These are phyloP conservation scores for Cinnamomum micranthum DNA, from an alignment of 164 flowering plant species.

Conservation along the genomic window DNA sequence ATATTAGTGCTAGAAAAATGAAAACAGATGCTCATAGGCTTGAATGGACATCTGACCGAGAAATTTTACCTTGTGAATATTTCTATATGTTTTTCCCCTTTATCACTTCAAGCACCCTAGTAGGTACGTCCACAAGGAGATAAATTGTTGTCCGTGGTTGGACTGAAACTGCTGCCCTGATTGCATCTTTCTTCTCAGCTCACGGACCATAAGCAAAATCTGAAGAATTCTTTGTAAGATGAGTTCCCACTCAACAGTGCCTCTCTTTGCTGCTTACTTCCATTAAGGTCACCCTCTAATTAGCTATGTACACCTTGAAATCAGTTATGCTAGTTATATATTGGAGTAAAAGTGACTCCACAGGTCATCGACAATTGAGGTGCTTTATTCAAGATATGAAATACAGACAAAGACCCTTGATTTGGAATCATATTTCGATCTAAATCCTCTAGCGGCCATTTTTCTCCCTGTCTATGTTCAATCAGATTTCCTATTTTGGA, in stretches of 20 bases:
- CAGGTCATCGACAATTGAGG: neutral
- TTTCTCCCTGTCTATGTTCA: neutral
- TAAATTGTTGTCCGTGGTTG: neutral
- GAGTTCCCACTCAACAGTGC: neutral
- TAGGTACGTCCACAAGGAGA: neutral
- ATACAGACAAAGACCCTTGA: neutral
- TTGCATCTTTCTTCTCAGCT: neutral
- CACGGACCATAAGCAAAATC: neutral
- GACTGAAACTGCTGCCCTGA: neutral
- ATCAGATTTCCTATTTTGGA: neutral
- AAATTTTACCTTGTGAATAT: no score
- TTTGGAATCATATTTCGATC: neutral
- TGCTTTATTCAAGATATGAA: neutral
- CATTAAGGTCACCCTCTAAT: neutral
- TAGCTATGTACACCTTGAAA: neutral
- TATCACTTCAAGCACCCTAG: no score
- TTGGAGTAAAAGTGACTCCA: neutral
- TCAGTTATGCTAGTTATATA: neutral
- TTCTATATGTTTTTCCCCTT: no score
- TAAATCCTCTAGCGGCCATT: neutral
- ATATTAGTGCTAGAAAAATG: no score
- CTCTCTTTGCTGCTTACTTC: neutral
- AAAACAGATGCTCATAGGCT: no score
- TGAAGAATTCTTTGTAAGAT: neutral
- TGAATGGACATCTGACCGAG: no score